Conservation (phyloP, 371 early-diverging fungal genomes). For the Lichtheimia corymbifera region DNA sequence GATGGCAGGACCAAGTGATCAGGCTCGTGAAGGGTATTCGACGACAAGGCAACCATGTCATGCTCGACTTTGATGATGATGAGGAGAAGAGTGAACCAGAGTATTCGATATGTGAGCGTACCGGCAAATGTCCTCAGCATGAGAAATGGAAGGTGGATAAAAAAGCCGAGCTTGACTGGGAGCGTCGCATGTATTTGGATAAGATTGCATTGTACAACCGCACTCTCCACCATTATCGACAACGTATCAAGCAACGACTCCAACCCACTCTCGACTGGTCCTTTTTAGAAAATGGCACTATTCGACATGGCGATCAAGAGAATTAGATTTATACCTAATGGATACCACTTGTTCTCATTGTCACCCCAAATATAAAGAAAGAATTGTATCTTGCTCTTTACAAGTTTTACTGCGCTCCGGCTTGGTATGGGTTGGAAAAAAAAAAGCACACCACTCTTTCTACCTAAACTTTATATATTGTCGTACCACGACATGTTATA, state of each 20-base stretch:
- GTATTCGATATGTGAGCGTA: background rate
- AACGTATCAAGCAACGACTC: conserved; percentile 1
- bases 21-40: background rate
- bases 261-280: background rate
- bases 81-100: background rate
- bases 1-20: conserved; percentile 6
- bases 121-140: conserved; percentile 9
- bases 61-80: background rate
- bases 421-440: no score
- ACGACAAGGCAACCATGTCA: background rate
- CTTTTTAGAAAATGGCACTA: conserved; percentile 12
- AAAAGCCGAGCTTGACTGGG: background rate
- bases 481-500: no score
- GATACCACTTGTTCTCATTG: no score
- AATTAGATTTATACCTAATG: no score
- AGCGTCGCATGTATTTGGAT: conserved; percentile 1
- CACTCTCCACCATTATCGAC: conserved; percentile 1
- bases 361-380: no score
- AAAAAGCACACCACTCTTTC: no score
- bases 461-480: no score
- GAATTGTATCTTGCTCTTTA: no score
- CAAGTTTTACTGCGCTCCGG: no score
- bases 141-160: conserved; percentile 4
- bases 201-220: background rate
- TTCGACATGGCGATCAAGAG: background rate